Evolutionary conservation across 139 green algal species (phyloP).

Genomic region (Tetradesmus lagerheimii): DNA sequence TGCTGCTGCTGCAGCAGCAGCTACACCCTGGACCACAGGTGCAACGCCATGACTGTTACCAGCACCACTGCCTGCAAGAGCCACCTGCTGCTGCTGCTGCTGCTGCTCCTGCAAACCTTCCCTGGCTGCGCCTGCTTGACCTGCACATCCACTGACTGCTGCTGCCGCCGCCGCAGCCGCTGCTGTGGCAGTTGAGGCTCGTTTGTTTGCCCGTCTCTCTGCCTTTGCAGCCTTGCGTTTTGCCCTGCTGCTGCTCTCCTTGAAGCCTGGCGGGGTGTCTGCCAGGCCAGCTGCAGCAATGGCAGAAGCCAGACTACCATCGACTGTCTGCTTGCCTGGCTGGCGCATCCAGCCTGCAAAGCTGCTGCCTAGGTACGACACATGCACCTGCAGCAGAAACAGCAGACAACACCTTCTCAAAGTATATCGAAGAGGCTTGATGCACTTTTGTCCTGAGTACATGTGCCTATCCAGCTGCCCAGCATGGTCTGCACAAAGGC

Average conservation of each 20-base stretch:
- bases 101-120: background rate
- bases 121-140: background rate
- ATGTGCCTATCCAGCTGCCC: too few relatives aligned
- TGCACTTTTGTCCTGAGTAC: too few relatives aligned
- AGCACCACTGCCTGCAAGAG: background rate
- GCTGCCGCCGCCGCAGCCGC: background rate
- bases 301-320: conserved; percentile 34
- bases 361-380: conserved; percentile 42
- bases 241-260: background rate
- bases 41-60: background rate
- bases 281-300: conserved; percentile 24
- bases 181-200: background rate
- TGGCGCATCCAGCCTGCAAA: conserved; percentile 48
- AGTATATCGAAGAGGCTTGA: too few relatives aligned
- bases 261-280: background rate
- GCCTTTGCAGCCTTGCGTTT: background rate
- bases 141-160: background rate
- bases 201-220: background rate
- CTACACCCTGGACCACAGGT: background rate
- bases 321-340: conserved; percentile 10
- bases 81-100: conserved; percentile 17
- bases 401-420: background rate
- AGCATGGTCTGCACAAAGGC: too few relatives aligned
- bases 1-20: background rate
- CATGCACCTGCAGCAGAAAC: conserved; percentile 13